Percentiles rank a stretch among this genome's conserved stretches.
Evolutionary conservation across 2,329 filamentous ascomycete species (phyloP).

Genomic region (Paraphoma chrysanthemicola): DNA sequence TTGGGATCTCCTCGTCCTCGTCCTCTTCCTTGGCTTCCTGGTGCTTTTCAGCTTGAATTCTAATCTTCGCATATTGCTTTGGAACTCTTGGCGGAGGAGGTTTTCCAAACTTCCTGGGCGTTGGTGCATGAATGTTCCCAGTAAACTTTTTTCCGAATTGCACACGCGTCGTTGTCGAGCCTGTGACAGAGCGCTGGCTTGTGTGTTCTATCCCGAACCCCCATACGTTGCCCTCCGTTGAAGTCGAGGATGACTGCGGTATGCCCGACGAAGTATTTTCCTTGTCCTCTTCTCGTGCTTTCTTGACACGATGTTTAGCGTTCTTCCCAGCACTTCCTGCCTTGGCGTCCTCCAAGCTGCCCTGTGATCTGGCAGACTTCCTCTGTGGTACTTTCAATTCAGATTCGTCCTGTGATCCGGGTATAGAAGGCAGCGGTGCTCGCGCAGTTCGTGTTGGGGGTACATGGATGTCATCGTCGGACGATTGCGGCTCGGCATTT

Average conservation of each 20-base stretch:
- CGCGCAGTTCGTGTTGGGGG: constrained; percentile 7
- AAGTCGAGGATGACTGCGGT: constrained; percentile 2
- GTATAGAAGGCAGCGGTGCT: background rate
- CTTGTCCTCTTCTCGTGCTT: constrained; percentile 14
- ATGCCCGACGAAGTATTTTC: constrained; percentile 15
- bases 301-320: background rate
- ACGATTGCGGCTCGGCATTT: constrained; percentile 28
- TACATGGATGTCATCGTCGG: constrained; percentile 24
- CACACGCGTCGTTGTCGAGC: too few species aligned
- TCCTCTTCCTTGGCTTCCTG: too few species aligned
- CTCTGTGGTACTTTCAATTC: constrained; percentile 10
- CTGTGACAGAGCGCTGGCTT: constrained; percentile 10
- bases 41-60: too few species aligned
- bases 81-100: too few species aligned
- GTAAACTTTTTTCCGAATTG: too few species aligned
- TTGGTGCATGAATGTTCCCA: too few species aligned
- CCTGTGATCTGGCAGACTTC: constrained; percentile 1
- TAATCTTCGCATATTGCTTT: too few species aligned
- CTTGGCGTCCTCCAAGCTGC: background rate
- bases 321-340: constrained; percentile 5
- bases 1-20: background rate
- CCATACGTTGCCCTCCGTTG: background rate
- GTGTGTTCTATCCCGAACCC: constrained; percentile 16
- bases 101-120: too few species aligned
- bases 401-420: background rate